A percentile compares a stretch with the other conserved stretches of the same genome.
Evolutionary conservation across 257 asterid genomes (phyloP).

Genomic region (Rehmannia glutinosa): DNA sequence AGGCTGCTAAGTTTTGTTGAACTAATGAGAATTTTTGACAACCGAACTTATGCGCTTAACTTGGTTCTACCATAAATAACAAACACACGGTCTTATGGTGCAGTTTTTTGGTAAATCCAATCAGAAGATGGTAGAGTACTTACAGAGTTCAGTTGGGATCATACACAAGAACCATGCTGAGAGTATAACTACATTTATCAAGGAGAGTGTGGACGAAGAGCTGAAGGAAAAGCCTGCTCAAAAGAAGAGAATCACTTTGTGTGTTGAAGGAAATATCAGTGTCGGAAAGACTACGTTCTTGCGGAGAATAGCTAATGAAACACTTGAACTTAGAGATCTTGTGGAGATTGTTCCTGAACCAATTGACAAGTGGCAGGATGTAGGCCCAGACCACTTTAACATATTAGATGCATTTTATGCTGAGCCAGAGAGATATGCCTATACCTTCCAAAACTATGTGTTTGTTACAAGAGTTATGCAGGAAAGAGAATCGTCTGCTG

Average conservation of each 20-base stretch:
- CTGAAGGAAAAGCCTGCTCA: conserved; percentile 44
- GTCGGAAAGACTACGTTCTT: conserved; percentile 78
- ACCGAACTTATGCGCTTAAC: background rate
- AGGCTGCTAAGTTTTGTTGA: background rate
- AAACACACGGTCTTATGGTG: conserved; percentile 11
- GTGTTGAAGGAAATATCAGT: conserved; percentile 90
- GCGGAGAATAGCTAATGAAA: conserved; percentile 83
- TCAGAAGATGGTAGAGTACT: conserved; percentile 69
- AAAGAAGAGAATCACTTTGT: conserved; percentile 63
- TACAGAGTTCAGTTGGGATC: conserved; percentile 81
- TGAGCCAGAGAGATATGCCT: conserved; percentile 82
- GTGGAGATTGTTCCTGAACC: conserved; percentile 93
- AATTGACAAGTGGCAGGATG: conserved; percentile 81
- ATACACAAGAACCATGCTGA: conserved; percentile 81
- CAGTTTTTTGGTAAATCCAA: conserved; percentile 69
- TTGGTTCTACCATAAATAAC: no score
- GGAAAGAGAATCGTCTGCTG: conserved; percentile 71
- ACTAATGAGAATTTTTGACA: no score
- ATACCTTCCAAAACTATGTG: conserved; percentile 87
- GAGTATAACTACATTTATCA: conserved; percentile 69
- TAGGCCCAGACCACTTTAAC: conserved; percentile 76
- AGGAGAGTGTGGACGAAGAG: conserved; percentile 81
- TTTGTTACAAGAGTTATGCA: conserved; percentile 83
- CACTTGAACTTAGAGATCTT: conserved; percentile 81
- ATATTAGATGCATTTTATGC: conserved; percentile 79